Percentiles rank a stretch among this genome's conserved stretches.
phyloP scores from a whole-genome alignment of 768 basidiomycete genomes.

The Lyophyllum atratum region DNA sequence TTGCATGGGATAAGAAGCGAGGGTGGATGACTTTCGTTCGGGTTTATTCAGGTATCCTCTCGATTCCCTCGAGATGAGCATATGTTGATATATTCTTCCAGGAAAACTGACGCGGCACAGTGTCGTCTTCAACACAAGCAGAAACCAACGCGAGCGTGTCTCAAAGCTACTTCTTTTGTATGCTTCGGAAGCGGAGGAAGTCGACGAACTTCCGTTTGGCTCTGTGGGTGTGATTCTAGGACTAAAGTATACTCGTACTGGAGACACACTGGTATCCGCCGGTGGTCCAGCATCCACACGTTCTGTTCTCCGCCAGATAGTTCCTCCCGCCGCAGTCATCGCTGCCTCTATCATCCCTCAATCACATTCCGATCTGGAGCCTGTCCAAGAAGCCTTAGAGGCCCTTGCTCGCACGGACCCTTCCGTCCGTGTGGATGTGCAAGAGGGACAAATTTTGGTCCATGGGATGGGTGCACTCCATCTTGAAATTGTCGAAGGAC shows the following conservation, averaged over 20 bases:
- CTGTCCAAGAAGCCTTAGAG: conserved; percentile 74
- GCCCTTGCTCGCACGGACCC: conserved; percentile 84
- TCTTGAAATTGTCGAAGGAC: conserved; percentile 86
- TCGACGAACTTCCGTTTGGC: conserved; percentile 78
- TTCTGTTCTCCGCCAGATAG: conserved; percentile 59
- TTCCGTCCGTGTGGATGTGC: conserved; percentile 77
- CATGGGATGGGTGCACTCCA: conserved; percentile 87
- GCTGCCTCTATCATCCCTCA: conserved; percentile 81
- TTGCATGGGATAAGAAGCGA: conserved; percentile 75
- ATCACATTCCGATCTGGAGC: conserved; percentile 75
- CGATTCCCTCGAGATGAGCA: conserved; percentile 1
- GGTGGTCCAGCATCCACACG: conserved; percentile 38
- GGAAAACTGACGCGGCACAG: conserved; percentile 71
- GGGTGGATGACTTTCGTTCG: conserved; percentile 96
- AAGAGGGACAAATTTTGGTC: conserved; percentile 82
- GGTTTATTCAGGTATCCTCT: conserved; percentile 75
- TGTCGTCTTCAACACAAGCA: conserved; percentile 61
- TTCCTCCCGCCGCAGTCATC: conserved; percentile 82
- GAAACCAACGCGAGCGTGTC: conserved; percentile 70
- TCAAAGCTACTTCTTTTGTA: conserved; percentile 80
- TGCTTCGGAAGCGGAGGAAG: conserved; percentile 74
- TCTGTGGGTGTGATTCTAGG: conserved; percentile 86
- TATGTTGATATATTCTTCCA: conserved; percentile 24
- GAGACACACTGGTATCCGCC: conserved; percentile 75
- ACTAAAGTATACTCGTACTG: conserved; percentile 81